These are phyloP conservation scores for Podaxis rugospora DNA, from an alignment of 768 basidiomycete genomes.

Conservation along the genomic window DNA sequence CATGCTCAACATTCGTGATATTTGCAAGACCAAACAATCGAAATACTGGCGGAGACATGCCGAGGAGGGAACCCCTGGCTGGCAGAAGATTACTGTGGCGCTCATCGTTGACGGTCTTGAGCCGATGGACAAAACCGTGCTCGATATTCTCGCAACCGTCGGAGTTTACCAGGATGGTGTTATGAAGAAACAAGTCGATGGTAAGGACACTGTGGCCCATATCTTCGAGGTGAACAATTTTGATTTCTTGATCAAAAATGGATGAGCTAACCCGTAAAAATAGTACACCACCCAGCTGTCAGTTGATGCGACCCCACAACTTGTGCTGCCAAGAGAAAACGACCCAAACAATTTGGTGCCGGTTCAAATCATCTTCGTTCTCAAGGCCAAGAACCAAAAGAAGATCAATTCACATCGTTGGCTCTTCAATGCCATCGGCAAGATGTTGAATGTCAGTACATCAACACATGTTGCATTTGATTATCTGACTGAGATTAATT, in stretches of 20 bases:
- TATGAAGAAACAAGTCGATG: slow-evolving; percentile 90
- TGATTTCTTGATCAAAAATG: slow-evolving; percentile 1
- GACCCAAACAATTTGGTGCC: slow-evolving; percentile 92
- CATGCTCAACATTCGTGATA: slow-evolving; percentile 97
- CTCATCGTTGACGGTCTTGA: slow-evolving; percentile 92
- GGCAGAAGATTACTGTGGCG: slow-evolving; percentile 90
- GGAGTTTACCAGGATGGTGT: slow-evolving; percentile 94
- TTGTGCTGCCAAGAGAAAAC: slow-evolving; percentile 85
- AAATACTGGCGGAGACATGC: slow-evolving; percentile 85
- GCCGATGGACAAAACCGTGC: slow-evolving; percentile 91
- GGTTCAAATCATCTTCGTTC: slow-evolving; percentile 84
- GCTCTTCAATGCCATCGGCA: slow-evolving; percentile 93
- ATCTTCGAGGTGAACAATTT: slow-evolving; percentile 75
- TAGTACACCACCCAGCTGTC: slow-evolving; percentile 97
- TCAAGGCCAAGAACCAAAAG: slow-evolving; percentile 94
- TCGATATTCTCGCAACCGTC: slow-evolving; percentile 84
- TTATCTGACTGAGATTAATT: slow-evolving; percentile 1
- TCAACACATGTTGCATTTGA: background rate
- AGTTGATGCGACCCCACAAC: slow-evolving; percentile 84
- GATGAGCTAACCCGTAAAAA: background rate
- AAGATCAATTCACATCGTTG: slow-evolving; percentile 96
- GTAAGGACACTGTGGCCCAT: slow-evolving; percentile 86
- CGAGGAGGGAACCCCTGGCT: slow-evolving; percentile 79
- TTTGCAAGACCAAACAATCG: slow-evolving; percentile 92
- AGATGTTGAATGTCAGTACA: slow-evolving; percentile 58